Evolutionary conservation across 495 filamentous ascomycete species (phyloP).

Genomic region (Aspergillus hancockii): DNA sequence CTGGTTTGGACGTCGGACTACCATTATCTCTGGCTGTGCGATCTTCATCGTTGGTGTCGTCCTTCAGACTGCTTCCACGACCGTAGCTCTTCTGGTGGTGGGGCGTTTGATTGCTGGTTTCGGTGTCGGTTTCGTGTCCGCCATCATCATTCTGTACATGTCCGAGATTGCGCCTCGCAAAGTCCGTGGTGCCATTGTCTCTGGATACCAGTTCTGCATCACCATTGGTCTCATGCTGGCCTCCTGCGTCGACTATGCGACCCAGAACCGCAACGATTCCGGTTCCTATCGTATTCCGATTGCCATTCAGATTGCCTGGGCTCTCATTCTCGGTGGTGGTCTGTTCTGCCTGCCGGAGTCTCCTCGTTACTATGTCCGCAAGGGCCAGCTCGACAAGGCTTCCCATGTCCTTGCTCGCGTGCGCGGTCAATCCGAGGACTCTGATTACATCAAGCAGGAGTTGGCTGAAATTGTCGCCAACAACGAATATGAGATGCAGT

Average conservation of each 20-base stretch:
- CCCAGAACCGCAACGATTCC: slow-evolving; percentile 57
- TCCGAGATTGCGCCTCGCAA: slow-evolving; percentile 63
- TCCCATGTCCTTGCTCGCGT: slow-evolving; percentile 42
- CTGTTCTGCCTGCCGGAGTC: slow-evolving; percentile 78
- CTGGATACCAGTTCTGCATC: slow-evolving; percentile 71
- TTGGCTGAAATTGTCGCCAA: slow-evolving; percentile 76
- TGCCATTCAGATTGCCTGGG: slow-evolving; percentile 66
- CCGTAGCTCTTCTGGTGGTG: slow-evolving; percentile 58
- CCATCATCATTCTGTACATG: slow-evolving; percentile 76
- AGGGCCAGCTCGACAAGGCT: slow-evolving; percentile 45
- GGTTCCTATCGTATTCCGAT: slow-evolving; percentile 75
- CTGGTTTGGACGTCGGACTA: slow-evolving; percentile 65
- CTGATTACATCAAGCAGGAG: slow-evolving; percentile 65
- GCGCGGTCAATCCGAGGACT: slow-evolving; percentile 52
- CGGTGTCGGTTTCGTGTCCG: slow-evolving; percentile 74
- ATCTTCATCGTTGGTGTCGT: slow-evolving; percentile 66
- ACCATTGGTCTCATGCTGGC: slow-evolving; percentile 74
- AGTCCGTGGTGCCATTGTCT: slow-evolving; percentile 68
- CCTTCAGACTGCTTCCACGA: slow-evolving; percentile 57
- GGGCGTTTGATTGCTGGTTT: slow-evolving; percentile 73
- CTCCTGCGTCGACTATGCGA: slow-evolving; percentile 70
- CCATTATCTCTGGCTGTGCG: slow-evolving; percentile 63
- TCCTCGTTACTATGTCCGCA: slow-evolving; percentile 64
- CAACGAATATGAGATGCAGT: slow-evolving; percentile 66
- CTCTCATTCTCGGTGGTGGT: slow-evolving; percentile 61